A percentile compares a stretch with the other conserved stretches of the same genome.
phyloP scores from a whole-genome alignment of 768 basidiomycete species.

The Russula earlei region DNA sequence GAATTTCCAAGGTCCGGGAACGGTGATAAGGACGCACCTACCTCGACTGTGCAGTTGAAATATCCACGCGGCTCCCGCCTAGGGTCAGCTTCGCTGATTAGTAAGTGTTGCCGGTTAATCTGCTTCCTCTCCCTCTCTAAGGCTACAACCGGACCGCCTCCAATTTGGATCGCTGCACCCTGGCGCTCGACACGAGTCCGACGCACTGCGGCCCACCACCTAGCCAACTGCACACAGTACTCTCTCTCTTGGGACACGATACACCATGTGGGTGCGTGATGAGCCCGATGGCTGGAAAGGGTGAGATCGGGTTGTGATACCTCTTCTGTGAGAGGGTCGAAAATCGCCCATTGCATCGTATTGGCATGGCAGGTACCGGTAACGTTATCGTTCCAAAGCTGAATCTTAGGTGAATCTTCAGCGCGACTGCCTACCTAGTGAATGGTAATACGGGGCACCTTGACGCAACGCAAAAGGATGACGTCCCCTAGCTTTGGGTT shows the following conservation, averaged over 20 bases:
- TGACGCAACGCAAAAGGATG: constrained; percentile 41
- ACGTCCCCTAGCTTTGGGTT: constrained; percentile 39
- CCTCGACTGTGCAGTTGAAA: constrained; percentile 48
- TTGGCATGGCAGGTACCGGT: constrained; percentile 8
- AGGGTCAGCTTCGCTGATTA: constrained; percentile 44
- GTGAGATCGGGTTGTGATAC: constrained; percentile 4
- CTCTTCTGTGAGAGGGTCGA: neutral
- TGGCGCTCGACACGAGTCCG: constrained; percentile 5
- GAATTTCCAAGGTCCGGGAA: neutral
- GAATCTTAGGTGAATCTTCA: constrained; percentile 6
- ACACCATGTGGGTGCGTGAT: neutral
- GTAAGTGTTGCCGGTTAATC: constrained; percentile 31
- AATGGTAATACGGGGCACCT: constrained; percentile 28
- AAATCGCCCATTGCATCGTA: constrained; percentile 14
- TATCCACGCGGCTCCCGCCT: constrained; percentile 37
- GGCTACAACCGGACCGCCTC: constrained; percentile 5
- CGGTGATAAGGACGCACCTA: neutral
- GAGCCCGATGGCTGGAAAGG: neutral
- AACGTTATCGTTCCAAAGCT: neutral
- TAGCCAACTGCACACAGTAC: constrained; percentile 10
- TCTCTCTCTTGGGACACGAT: neutral
- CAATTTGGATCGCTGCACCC: constrained; percentile 15
- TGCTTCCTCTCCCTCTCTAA: neutral
- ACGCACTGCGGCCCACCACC: constrained; percentile 19
- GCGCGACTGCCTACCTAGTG: neutral